These are phyloP conservation scores for Brassica balearica DNA, from an alignment of 441 rosid species.

Conservation along the genomic window DNA sequence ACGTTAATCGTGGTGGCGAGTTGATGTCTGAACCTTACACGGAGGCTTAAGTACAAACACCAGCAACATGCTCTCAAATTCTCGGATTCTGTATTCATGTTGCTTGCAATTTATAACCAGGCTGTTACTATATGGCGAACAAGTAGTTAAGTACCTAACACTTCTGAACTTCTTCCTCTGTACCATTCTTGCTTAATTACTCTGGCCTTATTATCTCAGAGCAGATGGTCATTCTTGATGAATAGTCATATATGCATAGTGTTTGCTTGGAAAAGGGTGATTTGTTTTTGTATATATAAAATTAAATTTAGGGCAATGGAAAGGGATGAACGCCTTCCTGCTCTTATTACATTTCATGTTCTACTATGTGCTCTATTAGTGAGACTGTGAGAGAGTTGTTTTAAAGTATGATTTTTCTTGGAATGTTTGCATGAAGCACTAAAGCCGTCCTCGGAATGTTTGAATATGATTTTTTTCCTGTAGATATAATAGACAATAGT, in stretches of 20 bases:
- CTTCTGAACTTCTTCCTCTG: neutral
- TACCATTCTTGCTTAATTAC: neutral
- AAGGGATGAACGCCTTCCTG: neutral
- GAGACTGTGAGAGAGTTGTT: neutral
- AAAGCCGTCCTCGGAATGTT: too few species aligned
- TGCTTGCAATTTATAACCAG: neutral
- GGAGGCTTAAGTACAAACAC: neutral
- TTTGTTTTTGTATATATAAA: neutral
- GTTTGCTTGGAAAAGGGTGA: neutral
- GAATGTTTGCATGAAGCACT: neutral
- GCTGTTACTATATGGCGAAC: neutral
- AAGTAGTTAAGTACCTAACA: neutral
- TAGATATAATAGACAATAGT: too few species aligned
- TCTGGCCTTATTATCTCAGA: neutral
- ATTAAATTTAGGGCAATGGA: neutral
- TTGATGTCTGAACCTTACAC: too few species aligned
- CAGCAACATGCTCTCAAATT: neutral
- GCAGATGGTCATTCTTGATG: neutral
- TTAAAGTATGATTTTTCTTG: neutral
- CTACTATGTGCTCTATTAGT: neutral
- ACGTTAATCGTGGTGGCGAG: too few species aligned
- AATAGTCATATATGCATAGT: neutral
- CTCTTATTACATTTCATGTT: neutral
- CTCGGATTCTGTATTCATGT: neutral
- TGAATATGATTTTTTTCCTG: too few species aligned